Evolutionary conservation across 2,329 filamentous ascomycete species (phyloP).

Genomic region (Colletotrichum chrysophilum): DNA sequence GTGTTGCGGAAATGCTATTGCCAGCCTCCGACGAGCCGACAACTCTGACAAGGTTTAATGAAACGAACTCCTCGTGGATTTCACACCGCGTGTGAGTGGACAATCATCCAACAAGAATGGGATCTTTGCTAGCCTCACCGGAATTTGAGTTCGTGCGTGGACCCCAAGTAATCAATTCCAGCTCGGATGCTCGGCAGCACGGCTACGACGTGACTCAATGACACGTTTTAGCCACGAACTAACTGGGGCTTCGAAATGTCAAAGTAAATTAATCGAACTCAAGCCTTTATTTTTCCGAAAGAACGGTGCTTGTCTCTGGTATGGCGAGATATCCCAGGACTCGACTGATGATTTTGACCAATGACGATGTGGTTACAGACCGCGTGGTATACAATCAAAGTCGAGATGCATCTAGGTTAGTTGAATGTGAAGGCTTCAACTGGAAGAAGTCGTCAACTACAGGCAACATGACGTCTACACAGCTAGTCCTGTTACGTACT

Average conservation of each 20-base stretch:
- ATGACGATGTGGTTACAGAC: not conserved
- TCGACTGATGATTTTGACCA: not conserved
- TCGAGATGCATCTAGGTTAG: not conserved
- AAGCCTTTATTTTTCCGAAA: not conserved
- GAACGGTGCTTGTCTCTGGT: not conserved
- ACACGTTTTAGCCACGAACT: not conserved
- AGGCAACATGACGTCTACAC: fast-evolving
- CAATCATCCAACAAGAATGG: not conserved
- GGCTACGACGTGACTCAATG: not conserved
- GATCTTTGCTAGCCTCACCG: not conserved
- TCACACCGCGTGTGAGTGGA: not conserved
- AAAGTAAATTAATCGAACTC: not conserved
- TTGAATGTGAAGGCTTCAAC: not conserved
- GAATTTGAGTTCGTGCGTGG: not conserved
- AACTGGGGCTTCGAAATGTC: not conserved
- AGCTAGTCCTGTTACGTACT: fast-evolving
- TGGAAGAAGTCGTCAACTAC: not conserved
- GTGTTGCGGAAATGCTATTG: not conserved
- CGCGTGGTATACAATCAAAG: not conserved
- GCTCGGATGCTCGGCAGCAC: not conserved
- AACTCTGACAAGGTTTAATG: not conserved
- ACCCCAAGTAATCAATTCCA: not conserved
- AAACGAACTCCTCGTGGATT: not conserved
- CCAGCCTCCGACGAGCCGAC: not conserved
- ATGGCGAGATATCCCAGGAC: not conserved